Conservation (phyloP, 306 rosid species). For the Vigna angularis region DNA sequence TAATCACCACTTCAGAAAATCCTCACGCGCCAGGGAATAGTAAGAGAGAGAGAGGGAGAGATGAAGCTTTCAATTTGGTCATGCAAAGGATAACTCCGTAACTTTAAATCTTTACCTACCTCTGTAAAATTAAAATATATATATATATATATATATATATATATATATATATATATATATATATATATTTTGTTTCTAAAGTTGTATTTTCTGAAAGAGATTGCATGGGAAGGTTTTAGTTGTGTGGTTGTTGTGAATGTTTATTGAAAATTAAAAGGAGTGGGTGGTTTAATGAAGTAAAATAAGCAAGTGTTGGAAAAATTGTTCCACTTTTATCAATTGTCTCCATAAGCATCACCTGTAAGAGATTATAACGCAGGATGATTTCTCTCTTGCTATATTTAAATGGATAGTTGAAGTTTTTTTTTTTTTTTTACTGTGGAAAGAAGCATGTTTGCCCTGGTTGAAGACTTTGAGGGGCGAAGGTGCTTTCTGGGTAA, state of each 20-base stretch:
- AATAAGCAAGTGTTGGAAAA: conserved; percentile 47
- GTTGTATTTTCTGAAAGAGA: background rate
- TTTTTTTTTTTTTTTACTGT: background rate
- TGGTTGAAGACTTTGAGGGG: conserved; percentile 37
- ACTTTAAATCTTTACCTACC: conserved; percentile 39
- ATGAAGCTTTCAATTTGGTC: conserved; percentile 28
- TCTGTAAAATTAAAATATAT: background rate
- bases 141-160: too few relatives aligned
- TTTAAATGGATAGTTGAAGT: conserved; percentile 9
- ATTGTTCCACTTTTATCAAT: conserved; percentile 40
- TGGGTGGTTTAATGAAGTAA: conserved; percentile 41
- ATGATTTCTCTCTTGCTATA: conserved; percentile 40
- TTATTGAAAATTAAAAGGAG: conserved; percentile 45
- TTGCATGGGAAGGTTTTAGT: conserved; percentile 29
- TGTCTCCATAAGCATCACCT: background rate
- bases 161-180: too few relatives aligned
- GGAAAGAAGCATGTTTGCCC: conserved; percentile 11
- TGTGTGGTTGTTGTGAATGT: conserved; percentile 49
- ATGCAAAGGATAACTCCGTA: conserved; percentile 19
- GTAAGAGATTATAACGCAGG: background rate
- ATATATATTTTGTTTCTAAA: background rate
- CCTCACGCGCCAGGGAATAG: conserved; percentile 34
- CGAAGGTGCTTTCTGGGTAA: conserved; percentile 51
- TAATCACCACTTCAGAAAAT: background rate
- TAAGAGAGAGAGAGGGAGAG: background rate